Evolutionary conservation across 1,139 yeast genomes (phyloP).

Genomic region (Yarrowia galli): DNA sequence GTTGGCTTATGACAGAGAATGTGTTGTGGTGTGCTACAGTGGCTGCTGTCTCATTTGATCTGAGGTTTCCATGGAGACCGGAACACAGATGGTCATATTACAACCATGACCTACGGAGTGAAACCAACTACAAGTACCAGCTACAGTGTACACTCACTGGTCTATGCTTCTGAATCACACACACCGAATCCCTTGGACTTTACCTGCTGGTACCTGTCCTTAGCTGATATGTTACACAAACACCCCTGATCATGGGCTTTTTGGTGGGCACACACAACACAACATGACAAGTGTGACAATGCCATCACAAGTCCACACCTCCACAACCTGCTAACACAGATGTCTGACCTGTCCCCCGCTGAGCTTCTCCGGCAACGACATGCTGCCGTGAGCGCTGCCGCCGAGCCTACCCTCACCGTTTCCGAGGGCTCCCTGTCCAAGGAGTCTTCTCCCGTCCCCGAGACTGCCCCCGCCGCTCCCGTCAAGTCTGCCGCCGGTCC

Average conservation of each 20-base stretch:
- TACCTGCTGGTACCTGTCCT: no score
- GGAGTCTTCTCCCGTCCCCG: conserved; percentile 40
- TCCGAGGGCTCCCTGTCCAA: conserved; percentile 42
- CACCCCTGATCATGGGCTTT: no score
- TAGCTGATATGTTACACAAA: no score
- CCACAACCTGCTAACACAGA: conserved; percentile 15
- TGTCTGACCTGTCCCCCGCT: conserved; percentile 39
- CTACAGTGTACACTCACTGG: no score
- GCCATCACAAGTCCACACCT: neutral
- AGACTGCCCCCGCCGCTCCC: conserved; percentile 38
- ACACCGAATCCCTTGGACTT: no score
- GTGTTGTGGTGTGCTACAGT: neutral
- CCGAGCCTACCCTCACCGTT: conserved; percentile 41
- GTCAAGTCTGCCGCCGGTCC: conserved; percentile 29
- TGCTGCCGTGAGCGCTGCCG: conserved; percentile 31
- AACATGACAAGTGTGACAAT: neutral
- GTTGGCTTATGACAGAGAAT: neutral
- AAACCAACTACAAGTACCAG: no score
- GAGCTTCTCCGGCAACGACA: conserved; percentile 39
- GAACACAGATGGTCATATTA: no score
- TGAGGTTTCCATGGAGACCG: no score
- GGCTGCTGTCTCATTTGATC: neutral
- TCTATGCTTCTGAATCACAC: no score
- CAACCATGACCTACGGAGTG: no score
- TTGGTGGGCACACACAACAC: no score